Evolutionary conservation across 2,329 filamentous ascomycete genomes (phyloP).

Genomic region (Chaetomium globosum): DNA sequence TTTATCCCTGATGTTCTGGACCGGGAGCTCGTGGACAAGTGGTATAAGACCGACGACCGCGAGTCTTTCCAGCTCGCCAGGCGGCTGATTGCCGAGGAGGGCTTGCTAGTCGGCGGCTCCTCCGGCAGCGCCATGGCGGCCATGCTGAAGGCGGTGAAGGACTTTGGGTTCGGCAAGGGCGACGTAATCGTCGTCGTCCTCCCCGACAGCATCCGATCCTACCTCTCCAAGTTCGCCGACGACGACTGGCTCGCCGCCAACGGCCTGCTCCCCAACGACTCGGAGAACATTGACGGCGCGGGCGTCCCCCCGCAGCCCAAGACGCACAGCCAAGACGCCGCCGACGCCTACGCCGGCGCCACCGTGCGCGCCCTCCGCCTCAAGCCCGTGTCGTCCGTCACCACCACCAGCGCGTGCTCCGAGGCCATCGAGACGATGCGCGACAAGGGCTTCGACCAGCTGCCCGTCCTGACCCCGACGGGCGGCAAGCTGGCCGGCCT

Average conservation of each 20-base stretch:
- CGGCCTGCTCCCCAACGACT: constrained; percentile 72
- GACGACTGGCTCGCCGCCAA: constrained; percentile 99
- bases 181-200: constrained; percentile 89
- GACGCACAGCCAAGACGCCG: constrained; percentile 43
- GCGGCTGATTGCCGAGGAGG: constrained; percentile 89
- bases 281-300: constrained; percentile 47
- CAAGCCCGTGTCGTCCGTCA: constrained; percentile 89
- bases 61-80: constrained; percentile 91
- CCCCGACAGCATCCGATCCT: constrained; percentile 95
- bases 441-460: constrained; percentile 96
- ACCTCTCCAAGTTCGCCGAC: constrained; percentile 97
- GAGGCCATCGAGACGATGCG: constrained; percentile 97
- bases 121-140: constrained; percentile 75
- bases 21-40: constrained; percentile 77
- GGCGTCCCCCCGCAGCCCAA: constrained; percentile 48
- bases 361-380: constrained; percentile 82
- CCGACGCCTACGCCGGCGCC: constrained; percentile 73
- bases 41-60: constrained; percentile 97
- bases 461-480: constrained; percentile 77
- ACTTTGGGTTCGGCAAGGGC: constrained; percentile 59
- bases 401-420: constrained; percentile 69
- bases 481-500: constrained; percentile 80
- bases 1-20: constrained; percentile 95
- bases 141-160: constrained; percentile 42
- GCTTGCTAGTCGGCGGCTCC: constrained; percentile 88